These are phyloP conservation scores for Fusarium sp. DNA, from an alignment of 2,329 filamentous ascomycete species.

Conservation along the genomic window DNA sequence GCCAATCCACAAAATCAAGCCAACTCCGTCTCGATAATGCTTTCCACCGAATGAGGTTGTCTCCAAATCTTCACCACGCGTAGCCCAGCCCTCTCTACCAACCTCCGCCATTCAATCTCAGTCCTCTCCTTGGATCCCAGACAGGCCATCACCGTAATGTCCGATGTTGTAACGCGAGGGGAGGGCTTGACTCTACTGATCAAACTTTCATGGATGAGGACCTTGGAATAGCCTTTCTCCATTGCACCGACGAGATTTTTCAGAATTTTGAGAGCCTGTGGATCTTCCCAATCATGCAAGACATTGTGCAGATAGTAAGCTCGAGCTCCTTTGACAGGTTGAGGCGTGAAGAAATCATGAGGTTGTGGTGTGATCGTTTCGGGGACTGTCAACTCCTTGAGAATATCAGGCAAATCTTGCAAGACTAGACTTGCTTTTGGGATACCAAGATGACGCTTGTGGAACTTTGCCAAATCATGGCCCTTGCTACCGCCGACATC, in stretches of 20 bases:
- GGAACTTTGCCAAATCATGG: constrained; percentile 52
- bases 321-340: constrained; percentile 55
- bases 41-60: constrained; percentile 43
- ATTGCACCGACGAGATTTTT: constrained; percentile 35
- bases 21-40: constrained; percentile 44
- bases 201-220: constrained; percentile 53
- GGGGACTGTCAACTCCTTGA: constrained; percentile 42
- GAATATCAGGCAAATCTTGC: constrained; percentile 50
- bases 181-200: constrained; percentile 47
- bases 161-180: constrained; percentile 48
- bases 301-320: constrained; percentile 62
- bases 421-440: constrained; percentile 48
- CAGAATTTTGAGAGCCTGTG: constrained; percentile 51
- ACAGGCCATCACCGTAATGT: constrained; percentile 52
- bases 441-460: constrained; percentile 42
- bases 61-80: constrained; percentile 49
- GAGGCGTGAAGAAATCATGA: constrained; percentile 53
- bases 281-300: constrained; percentile 63
- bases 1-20: background rate
- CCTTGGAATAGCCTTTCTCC: constrained; percentile 51
- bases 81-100: constrained; percentile 45
- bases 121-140: constrained; percentile 49
- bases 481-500: constrained; percentile 54
- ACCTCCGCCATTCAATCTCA: constrained; percentile 46
- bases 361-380: constrained; percentile 45